Evolutionary conservation across 2,329 filamentous ascomycete genomes (phyloP), one percentile per base, ranked within the genome.

Genomic region (Pseudodiploospora longispora): DNA sequence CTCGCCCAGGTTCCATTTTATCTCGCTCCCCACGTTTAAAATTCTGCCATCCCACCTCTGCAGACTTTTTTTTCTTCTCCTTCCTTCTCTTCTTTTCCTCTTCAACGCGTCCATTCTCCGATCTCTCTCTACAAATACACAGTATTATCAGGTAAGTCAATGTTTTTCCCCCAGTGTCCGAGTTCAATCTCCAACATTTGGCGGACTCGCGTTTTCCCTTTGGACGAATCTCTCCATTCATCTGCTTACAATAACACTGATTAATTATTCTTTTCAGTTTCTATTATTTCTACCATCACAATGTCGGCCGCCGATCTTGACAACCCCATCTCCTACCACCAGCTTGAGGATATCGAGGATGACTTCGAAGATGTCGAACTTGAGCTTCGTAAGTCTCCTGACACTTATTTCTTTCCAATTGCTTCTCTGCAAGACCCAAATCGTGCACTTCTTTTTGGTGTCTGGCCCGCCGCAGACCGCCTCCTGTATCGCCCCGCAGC

Each of bases 331-430:
- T 76, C 75, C 47, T 90, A 87, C 65, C 84, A 88, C 65, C 79
- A 91, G 62, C 80, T 97, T 52, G 77, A 80, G 47, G 76, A 83
- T 46, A 74, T 96, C 51, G 87, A 95, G 71, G 76, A 81, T 54
- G 84, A 94, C 51, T 95, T 95, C 58, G 82, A 90, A 48, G 80
- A 90, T 56, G 81, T 82, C 32, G 89, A 96, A 67, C 74, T 83
- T 32, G 83, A 95, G 62, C 83, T 93, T 58, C 75, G 89, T 95
- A 74, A 62, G 83, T 76, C 43, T 30, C 10, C 36, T 34, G 12
- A 12, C 32, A 12, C 32, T 34, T 34, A 34, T 34, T 9, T 19
- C 19, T 19, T 19, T 19, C 19, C 19, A 19, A 19, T 19, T 30
- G 19, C 19, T 19, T 12, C 32, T 31, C 36, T 30, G 7, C 10